Evolutionary conservation across 192 early-diverging fungal genomes (phyloP).

Genomic region (Coemansia sp.): DNA sequence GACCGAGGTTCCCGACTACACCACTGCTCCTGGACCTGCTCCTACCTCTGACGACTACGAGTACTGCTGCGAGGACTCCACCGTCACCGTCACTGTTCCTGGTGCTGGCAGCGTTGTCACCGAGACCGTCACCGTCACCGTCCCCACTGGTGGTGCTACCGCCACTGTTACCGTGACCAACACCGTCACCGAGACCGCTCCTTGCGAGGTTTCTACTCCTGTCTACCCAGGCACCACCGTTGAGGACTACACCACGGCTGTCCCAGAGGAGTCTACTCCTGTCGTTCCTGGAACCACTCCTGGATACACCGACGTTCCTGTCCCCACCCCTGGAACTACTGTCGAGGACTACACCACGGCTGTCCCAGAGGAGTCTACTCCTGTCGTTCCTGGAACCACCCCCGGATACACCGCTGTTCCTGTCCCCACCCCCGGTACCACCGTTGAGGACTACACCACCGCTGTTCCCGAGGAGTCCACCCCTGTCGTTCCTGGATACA

Average conservation of each 20-base stretch:
- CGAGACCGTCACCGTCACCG: slow-evolving; percentile 22
- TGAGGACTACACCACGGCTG: slow-evolving; percentile 22
- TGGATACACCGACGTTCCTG: slow-evolving; percentile 8
- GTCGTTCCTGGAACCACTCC: background rate
- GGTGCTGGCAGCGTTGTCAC: slow-evolving; percentile 20
- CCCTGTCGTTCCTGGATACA: too few species aligned
- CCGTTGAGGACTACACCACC: slow-evolving; percentile 11
- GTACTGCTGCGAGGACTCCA: slow-evolving; percentile 51
- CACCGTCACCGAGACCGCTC: slow-evolving; percentile 20
- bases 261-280: background rate
- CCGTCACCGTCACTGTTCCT: slow-evolving; percentile 39
- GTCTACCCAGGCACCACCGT: slow-evolving; percentile 12
- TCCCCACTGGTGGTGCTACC: slow-evolving; percentile 2
- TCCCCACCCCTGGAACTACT: background rate
- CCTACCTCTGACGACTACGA: slow-evolving; percentile 28
- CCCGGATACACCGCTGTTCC: slow-evolving; percentile 13
- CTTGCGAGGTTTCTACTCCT: slow-evolving; percentile 1
- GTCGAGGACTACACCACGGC: slow-evolving; percentile 5
- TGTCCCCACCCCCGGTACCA: background rate
- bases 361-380: background rate
- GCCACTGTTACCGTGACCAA: slow-evolving; percentile 14
- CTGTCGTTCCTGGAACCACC: background rate
- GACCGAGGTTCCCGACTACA: slow-evolving; percentile 15
- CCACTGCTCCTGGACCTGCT: slow-evolving; percentile 15
- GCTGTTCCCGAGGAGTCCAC: background rate